Evolutionary conservation across 2,329 filamentous ascomycete species (phyloP), one percentile per base, ranked within the genome.

Genomic region (Chaetoscypha palmicola): DNA sequence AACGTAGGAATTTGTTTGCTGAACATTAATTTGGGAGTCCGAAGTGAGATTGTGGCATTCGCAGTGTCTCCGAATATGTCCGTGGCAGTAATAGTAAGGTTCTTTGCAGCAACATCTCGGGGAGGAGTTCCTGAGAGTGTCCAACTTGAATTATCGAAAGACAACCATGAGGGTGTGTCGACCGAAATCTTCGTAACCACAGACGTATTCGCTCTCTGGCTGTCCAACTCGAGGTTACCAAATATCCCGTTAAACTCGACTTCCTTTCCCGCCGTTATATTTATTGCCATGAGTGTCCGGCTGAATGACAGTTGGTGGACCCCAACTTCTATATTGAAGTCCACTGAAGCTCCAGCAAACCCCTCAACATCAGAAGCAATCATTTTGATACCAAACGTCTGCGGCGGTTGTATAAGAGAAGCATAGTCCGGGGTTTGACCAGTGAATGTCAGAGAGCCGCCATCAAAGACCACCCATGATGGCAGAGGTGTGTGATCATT

Each of bases 291-390:
- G 7, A 69, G 60, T 4, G 74, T 71, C 8, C 78, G 69, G 2
- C 74, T 72, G 49, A 85, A 83, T 1, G 74, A 74, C 31, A 94
- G 67, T 52, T 81, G 74, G 62, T 89, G 84, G 41, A 70, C 76
- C 35, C 82, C 82, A 16, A 94, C 79, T 2, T 81, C 70, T 26
- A 95, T 74, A 4, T 80, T 78, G 61, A 94, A 94, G 0, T 69
- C 66, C 41, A 83, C 59, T 1, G 75, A 73, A 8, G 75, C 72
- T 1, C 79, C 82, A 4, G 83, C 76, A 60, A 90, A 95, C 1
- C 86, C 87, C n/a, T 76, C 68, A 14, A 88, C 76, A 58, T 94
- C 85, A 1, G 85, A 91, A 1, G 86, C 87, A 39, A 92, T 77
- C 5, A 94, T 68, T 48, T 78, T 72, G 45, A 95, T 74, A 16